A percentile compares a stretch with the other conserved stretches of the same genome.
These are phyloP conservation scores for Rhizopus microsporus DNA, from an alignment of 371 early-diverging fungal genomes.

Conservation along the genomic window DNA sequence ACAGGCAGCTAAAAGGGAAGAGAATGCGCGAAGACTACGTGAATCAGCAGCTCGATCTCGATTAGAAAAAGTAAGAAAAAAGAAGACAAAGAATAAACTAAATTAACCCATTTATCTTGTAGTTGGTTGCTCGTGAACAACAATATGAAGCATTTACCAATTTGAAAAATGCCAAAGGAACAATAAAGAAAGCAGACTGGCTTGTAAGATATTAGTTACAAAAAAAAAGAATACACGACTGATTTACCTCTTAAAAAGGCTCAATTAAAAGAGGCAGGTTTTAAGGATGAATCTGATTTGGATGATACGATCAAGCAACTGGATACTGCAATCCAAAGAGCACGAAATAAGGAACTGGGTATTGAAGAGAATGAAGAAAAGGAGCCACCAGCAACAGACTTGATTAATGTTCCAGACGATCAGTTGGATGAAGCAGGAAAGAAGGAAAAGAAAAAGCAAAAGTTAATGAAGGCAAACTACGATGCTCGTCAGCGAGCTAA, in stretches of 20 bases:
- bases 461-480: constrained; percentile 76
- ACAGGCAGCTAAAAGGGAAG: constrained; percentile 74
- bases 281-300: constrained; percentile 74
- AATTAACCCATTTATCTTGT: not conserved
- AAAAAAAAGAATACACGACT: constrained; percentile 2
- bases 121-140: constrained; percentile 59
- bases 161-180: constrained; percentile 53
- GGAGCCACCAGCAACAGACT: constrained; percentile 71
- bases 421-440: constrained; percentile 73
- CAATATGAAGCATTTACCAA: constrained; percentile 60
- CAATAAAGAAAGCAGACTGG: constrained; percentile 58
- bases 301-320: constrained; percentile 70
- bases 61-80: constrained; percentile 68
- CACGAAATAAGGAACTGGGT: constrained; percentile 79
- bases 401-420: constrained; percentile 82
- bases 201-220: constrained; percentile 27
- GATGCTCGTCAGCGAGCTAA: constrained; percentile 82
- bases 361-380: constrained; percentile 78
- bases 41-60: constrained; percentile 81
- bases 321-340: constrained; percentile 68
- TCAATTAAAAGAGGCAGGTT: constrained; percentile 63
- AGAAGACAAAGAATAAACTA: not conserved
- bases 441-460: constrained; percentile 86
- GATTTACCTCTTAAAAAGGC: constrained; percentile 30
- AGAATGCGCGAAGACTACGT: constrained; percentile 71